Conservation (phyloP, 306 rosid species). For the Cucurbita ficifolia region DNA sequence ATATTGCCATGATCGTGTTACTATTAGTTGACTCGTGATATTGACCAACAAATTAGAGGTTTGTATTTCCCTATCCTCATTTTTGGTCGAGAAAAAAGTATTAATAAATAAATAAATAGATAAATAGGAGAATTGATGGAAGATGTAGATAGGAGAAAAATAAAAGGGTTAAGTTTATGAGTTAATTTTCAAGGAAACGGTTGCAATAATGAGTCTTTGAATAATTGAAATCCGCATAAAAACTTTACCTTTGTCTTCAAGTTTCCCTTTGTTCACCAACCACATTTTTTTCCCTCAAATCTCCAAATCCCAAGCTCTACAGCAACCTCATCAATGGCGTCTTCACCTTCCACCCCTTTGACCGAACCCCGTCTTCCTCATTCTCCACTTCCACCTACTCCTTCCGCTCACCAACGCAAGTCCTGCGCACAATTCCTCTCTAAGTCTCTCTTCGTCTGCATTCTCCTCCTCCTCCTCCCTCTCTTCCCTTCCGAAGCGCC, state of each 20-base stretch:
- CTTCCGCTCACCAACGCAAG: constrained; percentile 32
- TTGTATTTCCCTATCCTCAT: too few relatives aligned
- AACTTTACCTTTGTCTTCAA: constrained; percentile 21
- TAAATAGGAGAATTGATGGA: too few relatives aligned
- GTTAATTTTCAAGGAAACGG: background rate
- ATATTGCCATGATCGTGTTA: too few relatives aligned
- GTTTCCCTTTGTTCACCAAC: constrained; percentile 34
- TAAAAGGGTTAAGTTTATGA: too few relatives aligned
- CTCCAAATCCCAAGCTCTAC: background rate
- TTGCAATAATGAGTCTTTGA: constrained; percentile 13
- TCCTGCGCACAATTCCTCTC: constrained; percentile 32
- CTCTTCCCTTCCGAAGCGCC: constrained; percentile 92
- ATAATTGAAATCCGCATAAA: background rate
- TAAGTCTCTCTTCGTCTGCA: constrained; percentile 37
- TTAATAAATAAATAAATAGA: too few relatives aligned
- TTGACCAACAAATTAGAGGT: too few relatives aligned
- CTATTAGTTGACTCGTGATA: too few relatives aligned
- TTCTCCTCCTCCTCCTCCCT: constrained; percentile 29
- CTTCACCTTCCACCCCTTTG: constrained; percentile 32
- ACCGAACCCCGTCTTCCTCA: constrained; percentile 28
- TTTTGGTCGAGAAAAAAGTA: too few relatives aligned
- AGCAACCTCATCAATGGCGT: constrained; percentile 40
- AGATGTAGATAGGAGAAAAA: too few relatives aligned
- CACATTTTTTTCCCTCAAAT: constrained; percentile 13
- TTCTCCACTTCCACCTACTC: constrained; percentile 23